Percentiles rank a stretch among this genome's conserved stretches.
These are phyloP conservation scores for Exophiala viscosa DNA, from an alignment of 2,329 filamentous ascomycete species.

Conservation along the genomic window DNA sequence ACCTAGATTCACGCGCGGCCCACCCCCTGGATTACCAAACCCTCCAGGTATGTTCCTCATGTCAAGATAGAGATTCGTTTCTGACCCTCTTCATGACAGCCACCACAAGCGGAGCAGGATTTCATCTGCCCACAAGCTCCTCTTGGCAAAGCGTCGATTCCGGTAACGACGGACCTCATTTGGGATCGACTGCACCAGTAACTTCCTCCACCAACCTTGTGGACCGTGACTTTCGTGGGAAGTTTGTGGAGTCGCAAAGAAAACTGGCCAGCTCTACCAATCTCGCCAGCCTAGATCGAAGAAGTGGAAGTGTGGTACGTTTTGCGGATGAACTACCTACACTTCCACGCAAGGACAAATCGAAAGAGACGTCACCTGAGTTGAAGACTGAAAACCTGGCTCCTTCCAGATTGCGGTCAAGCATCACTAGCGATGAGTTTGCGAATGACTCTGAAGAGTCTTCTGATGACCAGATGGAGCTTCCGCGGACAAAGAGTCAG, in stretches of 20 bases:
- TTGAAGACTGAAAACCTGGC: slow-evolving; percentile 6
- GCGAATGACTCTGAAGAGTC: slow-evolving; percentile 12
- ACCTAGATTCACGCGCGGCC: slow-evolving; percentile 1
- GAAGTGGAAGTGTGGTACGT: slow-evolving; percentile 24
- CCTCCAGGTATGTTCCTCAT: slow-evolving; percentile 12
- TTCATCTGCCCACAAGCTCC: slow-evolving; percentile 24
- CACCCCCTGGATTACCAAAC: slow-evolving; percentile 12
- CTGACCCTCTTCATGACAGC: slow-evolving; percentile 7
- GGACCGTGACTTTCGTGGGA: slow-evolving; percentile 37
- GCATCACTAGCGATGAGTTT: slow-evolving; percentile 11
- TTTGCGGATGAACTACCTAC: slow-evolving; percentile 24
- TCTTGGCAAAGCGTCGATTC: slow-evolving; percentile 28
- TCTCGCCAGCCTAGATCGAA: slow-evolving; percentile 19
- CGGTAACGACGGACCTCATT: slow-evolving; percentile 2
- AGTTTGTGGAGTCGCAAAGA: slow-evolving; percentile 34
- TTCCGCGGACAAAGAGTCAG: slow-evolving; percentile 24
- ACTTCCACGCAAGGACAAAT: slow-evolving; percentile 18
- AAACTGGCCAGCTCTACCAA: slow-evolving; percentile 21
- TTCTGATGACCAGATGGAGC: slow-evolving; percentile 1
- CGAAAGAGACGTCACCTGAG: slow-evolving; percentile 11
- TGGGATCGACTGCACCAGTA: slow-evolving; percentile 14
- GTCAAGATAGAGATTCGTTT: neutral
- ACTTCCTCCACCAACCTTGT: slow-evolving; percentile 31
- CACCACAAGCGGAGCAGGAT: slow-evolving; percentile 12
- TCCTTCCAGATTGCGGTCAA: slow-evolving; percentile 6